A percentile compares a stretch with the other conserved stretches of the same genome.
phyloP scores from a whole-genome alignment of 192 early-diverging fungal genomes.

The Allomyces javanicus region DNA sequence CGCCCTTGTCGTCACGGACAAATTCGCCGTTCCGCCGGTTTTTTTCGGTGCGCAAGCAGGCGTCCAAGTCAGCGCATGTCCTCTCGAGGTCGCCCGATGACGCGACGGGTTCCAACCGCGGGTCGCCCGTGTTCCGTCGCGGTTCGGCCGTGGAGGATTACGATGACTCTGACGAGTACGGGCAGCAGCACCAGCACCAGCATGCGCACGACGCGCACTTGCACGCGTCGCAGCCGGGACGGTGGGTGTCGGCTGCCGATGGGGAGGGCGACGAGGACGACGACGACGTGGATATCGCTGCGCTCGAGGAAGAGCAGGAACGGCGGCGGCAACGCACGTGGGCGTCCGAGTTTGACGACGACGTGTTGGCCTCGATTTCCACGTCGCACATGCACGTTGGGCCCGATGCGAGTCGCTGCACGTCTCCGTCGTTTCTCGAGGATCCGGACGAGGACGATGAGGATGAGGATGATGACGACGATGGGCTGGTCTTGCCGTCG shows the following conservation, averaged over 20 bases:
- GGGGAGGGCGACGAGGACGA: background rate
- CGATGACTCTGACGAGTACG: background rate
- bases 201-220: background rate
- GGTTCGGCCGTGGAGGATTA: background rate
- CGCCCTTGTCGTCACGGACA: too few species aligned
- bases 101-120: too few species aligned
- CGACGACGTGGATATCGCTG: background rate
- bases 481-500: too few species aligned
- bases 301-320: background rate
- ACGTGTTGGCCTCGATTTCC: background rate
- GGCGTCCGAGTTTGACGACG: background rate
- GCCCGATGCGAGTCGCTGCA: too few species aligned
- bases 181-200: background rate
- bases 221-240: background rate
- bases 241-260: background rate
- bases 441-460: too few species aligned
- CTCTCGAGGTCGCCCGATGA: too few species aligned
- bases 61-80: too few species aligned
- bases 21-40: too few species aligned
- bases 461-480: too few species aligned
- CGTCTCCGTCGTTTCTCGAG: too few species aligned
- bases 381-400: too few species aligned
- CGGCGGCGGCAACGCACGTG: background rate
- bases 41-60: too few species aligned
- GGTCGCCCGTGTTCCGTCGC: background rate